Conservation (phyloP, 2,329 filamentous ascomycete species). For the Ceratocystiopsis brevicomis region DNA sequence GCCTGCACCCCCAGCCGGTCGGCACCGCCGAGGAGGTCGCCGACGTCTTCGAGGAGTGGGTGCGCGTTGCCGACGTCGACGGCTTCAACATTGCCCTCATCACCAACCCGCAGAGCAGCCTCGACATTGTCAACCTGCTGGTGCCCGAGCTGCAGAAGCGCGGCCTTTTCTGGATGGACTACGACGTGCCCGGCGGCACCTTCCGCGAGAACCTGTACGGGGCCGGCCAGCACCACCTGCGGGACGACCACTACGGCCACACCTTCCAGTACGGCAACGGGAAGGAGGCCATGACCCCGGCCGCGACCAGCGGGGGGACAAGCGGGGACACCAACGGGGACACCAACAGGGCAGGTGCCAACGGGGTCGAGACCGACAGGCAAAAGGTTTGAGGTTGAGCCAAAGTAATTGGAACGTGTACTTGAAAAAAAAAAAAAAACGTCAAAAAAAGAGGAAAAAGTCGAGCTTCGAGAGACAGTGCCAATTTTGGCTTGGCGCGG, state of each 20-base stretch:
- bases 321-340: too few relatives aligned
- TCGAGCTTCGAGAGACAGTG: too few relatives aligned
- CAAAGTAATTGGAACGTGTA: too few relatives aligned
- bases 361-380: too few relatives aligned
- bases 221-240: constrained; percentile 16
- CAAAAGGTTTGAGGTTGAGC: too few relatives aligned
- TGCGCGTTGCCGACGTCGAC: constrained; percentile 50
- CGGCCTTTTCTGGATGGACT: constrained; percentile 35
- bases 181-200: constrained; percentile 22
- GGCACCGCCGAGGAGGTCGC: constrained; percentile 49
- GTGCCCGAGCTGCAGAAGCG: constrained; percentile 40
- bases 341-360: too few relatives aligned
- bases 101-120: constrained; percentile 35
- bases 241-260: constrained; percentile 20
- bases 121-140: constrained; percentile 45
- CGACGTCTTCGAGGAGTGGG: constrained; percentile 48
- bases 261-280: constrained; percentile 15
- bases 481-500: too few relatives aligned
- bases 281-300: not conserved
- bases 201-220: constrained; percentile 25
- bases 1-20: constrained; percentile 22
- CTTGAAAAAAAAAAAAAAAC: too few relatives aligned
- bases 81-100: constrained; percentile 41
- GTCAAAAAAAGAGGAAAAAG: too few relatives aligned
- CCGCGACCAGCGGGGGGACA: too few relatives aligned